Base-by-base conservation (phyloP, 129 eudicot species). In the Erigeron canadensis region DNA sequence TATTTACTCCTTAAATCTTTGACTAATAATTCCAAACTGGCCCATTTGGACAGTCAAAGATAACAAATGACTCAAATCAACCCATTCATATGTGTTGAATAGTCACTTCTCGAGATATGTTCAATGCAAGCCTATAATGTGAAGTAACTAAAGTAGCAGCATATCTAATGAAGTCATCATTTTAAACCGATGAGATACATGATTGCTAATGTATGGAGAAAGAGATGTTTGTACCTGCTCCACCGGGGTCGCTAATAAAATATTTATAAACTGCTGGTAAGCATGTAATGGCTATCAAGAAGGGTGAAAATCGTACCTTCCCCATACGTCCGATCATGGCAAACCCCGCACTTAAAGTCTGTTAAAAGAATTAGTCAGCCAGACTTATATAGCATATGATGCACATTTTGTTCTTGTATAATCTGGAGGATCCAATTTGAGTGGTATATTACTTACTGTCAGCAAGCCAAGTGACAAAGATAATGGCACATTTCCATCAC, bases 241-340 rank as follows among this genome's bases (percentile, higher is more conserved):
- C 34, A 28, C 0, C 1, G 34, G 34, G 34, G 34, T 28, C 34
- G 2, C 34, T 28, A 0, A 28, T 28, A 28, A 28, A 28, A 28
- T 28, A n/a, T 28, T 28, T 28, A 28, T 2, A 56, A 56, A 57
- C 50, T 50, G 28, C 11, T 63, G 0, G 37, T 53, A 51, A 53
- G 10, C 13, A 46, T 48, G 46, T 61, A 4, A 68, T 15, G 43
- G 66, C 43, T 76, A 56, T 12, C 21, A 22, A 53, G 65, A 74
- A 54, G 57, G 75, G 58, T 15, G 48, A 18, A 63, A 73, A 72
- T 7, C 45, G 59, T 88, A 95, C 99, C 96, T 84, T 90, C 28
- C 97, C 99, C 94, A 86, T 78, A 59, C 99, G 96, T 54, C 97
- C 99, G 71, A 95, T 90, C 97, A 95, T 90, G 38, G 99, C 99